Evolutionary conservation across 2,329 filamentous ascomycete genomes (phyloP), one percentile per base, ranked within the genome.

Genomic region (Pseudogymnoascus sp.): DNA sequence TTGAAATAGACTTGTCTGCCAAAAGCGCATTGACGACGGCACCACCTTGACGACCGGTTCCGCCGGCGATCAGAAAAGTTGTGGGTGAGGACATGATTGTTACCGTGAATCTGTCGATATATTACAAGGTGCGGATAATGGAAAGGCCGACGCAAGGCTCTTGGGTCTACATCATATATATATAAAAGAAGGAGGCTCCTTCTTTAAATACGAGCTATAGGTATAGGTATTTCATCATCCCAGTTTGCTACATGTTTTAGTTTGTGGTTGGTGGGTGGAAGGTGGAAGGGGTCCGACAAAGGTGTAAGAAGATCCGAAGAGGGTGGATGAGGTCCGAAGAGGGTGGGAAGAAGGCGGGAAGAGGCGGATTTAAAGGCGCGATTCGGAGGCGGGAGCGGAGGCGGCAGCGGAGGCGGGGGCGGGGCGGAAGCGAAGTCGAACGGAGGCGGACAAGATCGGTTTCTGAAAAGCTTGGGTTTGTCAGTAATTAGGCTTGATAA

Each of bases 21-120:
- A 81, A 71, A 36, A 82, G 73, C 5, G 76, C 75, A 59, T 75
- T 70, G 62, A 81, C 73, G 5, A 79, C 75, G 46, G 76, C 74
- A 21, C 77, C 73, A 23, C 79, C 80, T 69, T 82, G 80, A 37
- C 79, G 78, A 50, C 79, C 80, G 0, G 80, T 81, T 11, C 78
- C 79, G 42, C 79, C 79, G 18, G 76, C 78, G 59, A 81, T 70
- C 64, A 82, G 65, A 18, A 69, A 63, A n/a, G 66, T 12, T 34
- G 28, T 34, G 11, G 50, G 28, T 6, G 16, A 5, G n/a, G 50
- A 56, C 50, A 56, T 56, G 50, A 56, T 53, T 34, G 50, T 34
- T 14, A 2, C 16, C 1, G 28, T 21, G 46, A 50, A 16, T 31
- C 23, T 16, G 23, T 31, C 14, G 11, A 56, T 36, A 21, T 34